Base-by-base conservation (phyloP, 768 basidiomycete species). In the Gloeopeniophorella convolvens region DNA sequence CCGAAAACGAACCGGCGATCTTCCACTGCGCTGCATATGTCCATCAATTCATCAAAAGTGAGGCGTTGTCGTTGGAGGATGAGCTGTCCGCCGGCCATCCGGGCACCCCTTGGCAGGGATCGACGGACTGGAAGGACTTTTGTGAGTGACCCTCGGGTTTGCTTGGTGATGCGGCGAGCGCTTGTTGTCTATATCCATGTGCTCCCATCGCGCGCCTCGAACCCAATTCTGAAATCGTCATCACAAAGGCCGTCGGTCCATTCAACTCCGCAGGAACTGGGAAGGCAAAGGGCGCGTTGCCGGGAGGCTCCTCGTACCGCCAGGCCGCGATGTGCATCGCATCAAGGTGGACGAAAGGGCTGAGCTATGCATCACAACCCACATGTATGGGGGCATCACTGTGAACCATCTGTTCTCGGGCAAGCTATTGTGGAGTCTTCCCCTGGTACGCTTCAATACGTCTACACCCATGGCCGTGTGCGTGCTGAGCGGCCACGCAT, bases 321-420 rank as follows among this genome's bases (percentile, higher is more conserved):
- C 69, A 5, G 69, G 73, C 18, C 54, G 56, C 21, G 58, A 62
- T 4, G 79, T 85, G 0, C 85, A 89, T 64, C 78, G 85, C 6
- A 79, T 89, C 67, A 90, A 90, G 65, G 74, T 85, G 18, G 89
- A 91, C 49, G 78, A 85, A 58, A 64, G 70, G 27, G 71, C 70
- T 9, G 77, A 79, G 3, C 70, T 83, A 20, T 67, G 83, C 42
- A 76, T 89, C 34, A 74, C 75, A 3, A 87, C 85, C 0, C 70
- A 70, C 35, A 62, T 63, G 5, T 50, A 54, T 9, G 85, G 85
- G 0, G 84, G 85, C 0, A 58, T 90, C 8, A 55, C 59, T 1
- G 85, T 89, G 1, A 70, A 70, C 8, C 80, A 83, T 59, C 61
- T 86, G 21, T 63, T 73, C 5, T 68, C 63, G 1, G 73, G 74